These are phyloP conservation scores for Lepidopterella palustris DNA, from an alignment of 495 filamentous ascomycete species.

Conservation along the genomic window DNA sequence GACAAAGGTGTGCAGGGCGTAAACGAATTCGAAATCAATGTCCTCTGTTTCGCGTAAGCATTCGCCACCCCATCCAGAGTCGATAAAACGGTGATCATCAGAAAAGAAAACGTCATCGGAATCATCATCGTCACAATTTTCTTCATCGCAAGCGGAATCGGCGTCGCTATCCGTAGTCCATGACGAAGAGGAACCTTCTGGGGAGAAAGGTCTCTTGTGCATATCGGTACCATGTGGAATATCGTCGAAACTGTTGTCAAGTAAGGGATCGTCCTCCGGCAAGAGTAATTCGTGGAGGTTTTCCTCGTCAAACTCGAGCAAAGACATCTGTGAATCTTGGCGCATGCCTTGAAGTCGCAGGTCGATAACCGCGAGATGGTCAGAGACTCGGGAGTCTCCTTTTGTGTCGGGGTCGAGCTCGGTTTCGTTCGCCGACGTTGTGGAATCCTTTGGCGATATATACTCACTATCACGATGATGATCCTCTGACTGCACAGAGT, in stretches of 20 bases:
- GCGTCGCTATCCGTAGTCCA: slow-evolving; percentile 33
- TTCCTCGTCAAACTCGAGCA: slow-evolving; percentile 28
- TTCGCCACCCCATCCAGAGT: slow-evolving; percentile 65
- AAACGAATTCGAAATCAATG: slow-evolving; percentile 99
- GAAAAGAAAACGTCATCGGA: slow-evolving; percentile 43
- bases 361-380: slow-evolving; percentile 4
- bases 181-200: slow-evolving; percentile 24
- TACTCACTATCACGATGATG: slow-evolving; percentile 62
- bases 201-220: slow-evolving; percentile 8
- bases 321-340: slow-evolving; percentile 17
- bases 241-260: slow-evolving; percentile 36
- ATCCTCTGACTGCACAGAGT: slow-evolving; percentile 28
- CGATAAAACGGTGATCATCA: slow-evolving; percentile 52
- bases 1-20: slow-evolving; percentile 94
- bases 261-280: slow-evolving; percentile 38
- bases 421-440: background rate
- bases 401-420: background rate
- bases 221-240: background rate
- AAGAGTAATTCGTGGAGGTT: slow-evolving; percentile 37
- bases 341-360: slow-evolving; percentile 11
- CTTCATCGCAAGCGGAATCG: slow-evolving; percentile 18
- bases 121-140: slow-evolving; percentile 44
- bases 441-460: slow-evolving; percentile 18
- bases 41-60: slow-evolving; percentile 85
- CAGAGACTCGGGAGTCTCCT: background rate